phyloP scores from a whole-genome alignment of 441 rosid species.

The Sinapis alba region DNA sequence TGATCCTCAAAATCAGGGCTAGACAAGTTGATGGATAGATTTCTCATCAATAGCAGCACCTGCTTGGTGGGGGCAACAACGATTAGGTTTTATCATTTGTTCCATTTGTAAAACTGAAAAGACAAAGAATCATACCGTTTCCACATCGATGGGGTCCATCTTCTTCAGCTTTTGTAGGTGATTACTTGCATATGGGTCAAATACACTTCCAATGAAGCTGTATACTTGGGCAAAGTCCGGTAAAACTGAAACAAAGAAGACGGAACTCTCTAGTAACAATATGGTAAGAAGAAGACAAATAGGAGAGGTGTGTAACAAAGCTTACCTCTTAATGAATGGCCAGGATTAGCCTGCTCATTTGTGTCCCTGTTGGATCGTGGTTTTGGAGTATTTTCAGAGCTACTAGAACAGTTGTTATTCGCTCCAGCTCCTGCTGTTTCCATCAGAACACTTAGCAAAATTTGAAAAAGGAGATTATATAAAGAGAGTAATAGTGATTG shows the following conservation, averaged over 20 bases:
- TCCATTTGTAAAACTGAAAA: neutral
- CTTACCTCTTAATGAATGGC: slow-evolving; percentile 74
- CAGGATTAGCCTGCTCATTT: slow-evolving; percentile 56
- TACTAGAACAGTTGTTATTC: slow-evolving; percentile 70
- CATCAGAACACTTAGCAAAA: slow-evolving; percentile 27
- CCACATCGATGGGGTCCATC: slow-evolving; percentile 72
- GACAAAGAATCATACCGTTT: slow-evolving; percentile 52
- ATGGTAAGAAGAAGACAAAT: neutral
- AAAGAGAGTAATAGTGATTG: neutral
- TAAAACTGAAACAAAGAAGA: slow-evolving; percentile 51
- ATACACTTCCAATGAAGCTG: slow-evolving; percentile 68
- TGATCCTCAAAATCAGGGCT: slow-evolving; percentile 72
- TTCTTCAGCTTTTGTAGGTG: slow-evolving; percentile 63
- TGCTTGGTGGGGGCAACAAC: slow-evolving; percentile 41
- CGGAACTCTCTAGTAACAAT: neutral
- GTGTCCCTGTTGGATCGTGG: slow-evolving; percentile 48
- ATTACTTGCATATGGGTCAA: slow-evolving; percentile 55
- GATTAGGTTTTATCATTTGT: slow-evolving; percentile 14
- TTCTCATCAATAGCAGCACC: slow-evolving; percentile 68
- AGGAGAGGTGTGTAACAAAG: neutral
- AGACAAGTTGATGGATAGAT: slow-evolving; percentile 62
- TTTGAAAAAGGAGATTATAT: neutral
- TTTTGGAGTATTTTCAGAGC: slow-evolving; percentile 69
- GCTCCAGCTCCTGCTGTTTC: slow-evolving; percentile 44
- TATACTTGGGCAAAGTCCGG: slow-evolving; percentile 71